Evolutionary conservation across 257 asterid species (phyloP).

Genomic region (Nicotiana tabacum): DNA sequence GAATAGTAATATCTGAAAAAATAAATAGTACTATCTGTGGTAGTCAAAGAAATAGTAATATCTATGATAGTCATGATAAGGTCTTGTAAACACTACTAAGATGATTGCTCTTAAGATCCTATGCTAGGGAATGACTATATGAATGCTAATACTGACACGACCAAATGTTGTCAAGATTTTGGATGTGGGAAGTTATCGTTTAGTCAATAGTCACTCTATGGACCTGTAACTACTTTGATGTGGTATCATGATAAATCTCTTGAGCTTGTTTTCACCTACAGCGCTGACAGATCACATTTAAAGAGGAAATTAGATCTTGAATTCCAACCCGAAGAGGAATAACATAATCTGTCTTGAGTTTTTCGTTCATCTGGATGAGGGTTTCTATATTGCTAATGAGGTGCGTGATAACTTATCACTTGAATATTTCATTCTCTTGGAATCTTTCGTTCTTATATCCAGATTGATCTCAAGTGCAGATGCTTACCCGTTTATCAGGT

Average conservation of each 20-base stretch:
- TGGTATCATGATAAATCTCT: not conserved
- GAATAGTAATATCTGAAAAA: too few relatives aligned
- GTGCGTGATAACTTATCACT: not conserved
- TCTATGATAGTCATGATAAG: too few relatives aligned
- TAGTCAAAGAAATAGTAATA: too few relatives aligned
- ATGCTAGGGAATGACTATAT: not conserved
- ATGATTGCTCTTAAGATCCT: not conserved
- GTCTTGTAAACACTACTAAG: not conserved
- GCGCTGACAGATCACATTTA: conserved; percentile 92
- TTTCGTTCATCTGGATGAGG: not conserved
- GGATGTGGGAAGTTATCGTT: not conserved
- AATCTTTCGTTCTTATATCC: not conserved
- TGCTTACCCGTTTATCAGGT: not conserved
- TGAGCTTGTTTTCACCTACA: conserved; percentile 25
- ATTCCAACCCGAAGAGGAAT: conserved; percentile 78
- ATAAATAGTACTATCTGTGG: too few relatives aligned
- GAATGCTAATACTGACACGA: not conserved
- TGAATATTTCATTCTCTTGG: not conserved
- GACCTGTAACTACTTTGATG: not conserved
- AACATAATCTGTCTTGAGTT: not conserved
- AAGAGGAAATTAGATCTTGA: conserved; percentile 96
- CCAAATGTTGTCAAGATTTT: not conserved
- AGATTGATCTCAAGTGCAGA: not conserved
- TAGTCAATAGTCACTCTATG: not conserved
- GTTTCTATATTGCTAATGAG: not conserved